Conservation (phyloP, 1,139 yeast species). For the Zygosaccharomyces pseudobailii region DNA sequence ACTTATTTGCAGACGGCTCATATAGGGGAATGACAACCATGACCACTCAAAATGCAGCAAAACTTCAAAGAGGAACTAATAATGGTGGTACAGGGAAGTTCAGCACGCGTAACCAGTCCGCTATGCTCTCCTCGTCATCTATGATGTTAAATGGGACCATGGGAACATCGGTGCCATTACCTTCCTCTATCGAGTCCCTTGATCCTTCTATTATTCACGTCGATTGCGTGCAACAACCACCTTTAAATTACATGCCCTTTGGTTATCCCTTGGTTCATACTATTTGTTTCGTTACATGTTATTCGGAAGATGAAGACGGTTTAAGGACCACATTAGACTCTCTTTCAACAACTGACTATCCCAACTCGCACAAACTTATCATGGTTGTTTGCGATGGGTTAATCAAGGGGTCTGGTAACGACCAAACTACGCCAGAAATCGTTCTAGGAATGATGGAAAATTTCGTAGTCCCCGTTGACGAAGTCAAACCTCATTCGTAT, state of each 20-base stretch:
- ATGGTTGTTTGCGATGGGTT: conserved; percentile 89
- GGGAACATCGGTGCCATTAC: conserved; percentile 8
- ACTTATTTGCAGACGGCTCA: conserved; percentile 7
- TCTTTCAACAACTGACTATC: conserved; percentile 85
- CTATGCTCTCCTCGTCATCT: conserved; percentile 12
- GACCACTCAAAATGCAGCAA: conserved; percentile 34
- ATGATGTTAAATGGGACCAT: conserved; percentile 11
- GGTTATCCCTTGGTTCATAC: conserved; percentile 85
- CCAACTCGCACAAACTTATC: conserved; percentile 86
- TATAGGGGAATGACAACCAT: conserved; percentile 36
- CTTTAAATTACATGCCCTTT: conserved; percentile 80
- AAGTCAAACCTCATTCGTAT: conserved; percentile 75
- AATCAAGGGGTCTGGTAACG: conserved; percentile 91
- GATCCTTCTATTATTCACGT: conserved; percentile 70
- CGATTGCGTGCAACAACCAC: conserved; percentile 80
- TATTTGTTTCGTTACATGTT: conserved; percentile 82
- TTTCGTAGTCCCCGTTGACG: conserved; percentile 63
- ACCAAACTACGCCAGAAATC: conserved; percentile 80
- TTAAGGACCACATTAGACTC: conserved; percentile 86
- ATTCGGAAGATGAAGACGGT: conserved; percentile 87
- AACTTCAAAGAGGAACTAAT: conserved; percentile 9
- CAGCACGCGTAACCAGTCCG: conserved; percentile 7
- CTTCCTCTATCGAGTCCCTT: conserved; percentile 41
- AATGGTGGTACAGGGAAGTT: conserved; percentile 4
- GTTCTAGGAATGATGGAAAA: conserved; percentile 85